Conservation (phyloP, 2,329 filamentous ascomycete genomes). For the Leptographium galeiforme region DNA sequence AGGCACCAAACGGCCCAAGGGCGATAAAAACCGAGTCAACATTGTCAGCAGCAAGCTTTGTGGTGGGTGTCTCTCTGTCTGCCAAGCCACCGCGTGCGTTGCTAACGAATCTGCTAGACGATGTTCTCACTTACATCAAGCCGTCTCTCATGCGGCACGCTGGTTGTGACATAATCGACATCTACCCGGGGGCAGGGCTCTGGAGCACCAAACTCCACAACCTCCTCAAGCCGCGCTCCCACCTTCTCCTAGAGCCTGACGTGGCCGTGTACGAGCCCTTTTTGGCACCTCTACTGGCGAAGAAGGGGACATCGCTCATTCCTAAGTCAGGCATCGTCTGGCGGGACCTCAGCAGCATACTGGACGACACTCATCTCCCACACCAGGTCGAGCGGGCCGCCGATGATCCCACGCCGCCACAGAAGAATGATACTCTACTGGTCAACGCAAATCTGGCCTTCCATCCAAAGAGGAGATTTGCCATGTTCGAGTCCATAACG, state of each 20-base stretch:
- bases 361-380: slow-evolving; percentile 36
- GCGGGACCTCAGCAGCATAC: slow-evolving; percentile 41
- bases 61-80: slow-evolving; percentile 20
- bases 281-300: slow-evolving; percentile 42
- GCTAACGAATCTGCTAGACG: slow-evolving; percentile 33
- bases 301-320: slow-evolving; percentile 34
- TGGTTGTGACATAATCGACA: slow-evolving; percentile 75
- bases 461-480: slow-evolving; percentile 35
- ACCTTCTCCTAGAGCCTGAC: slow-evolving; percentile 71
- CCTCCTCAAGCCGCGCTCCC: slow-evolving; percentile 61
- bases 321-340: slow-evolving; percentile 46
- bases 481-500: slow-evolving; percentile 41
- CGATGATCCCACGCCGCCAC: slow-evolving; percentile 25
- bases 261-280: slow-evolving; percentile 42
- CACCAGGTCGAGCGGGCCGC: slow-evolving; percentile 34
- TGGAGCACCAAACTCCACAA: slow-evolving; percentile 69
- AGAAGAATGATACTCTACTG: slow-evolving; percentile 60
- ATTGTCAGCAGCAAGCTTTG: slow-evolving; percentile 38
- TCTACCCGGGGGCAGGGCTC: slow-evolving; percentile 68
- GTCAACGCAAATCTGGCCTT: slow-evolving; percentile 54
- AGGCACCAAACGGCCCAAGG: slow-evolving; percentile 6
- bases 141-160: slow-evolving; percentile 54
- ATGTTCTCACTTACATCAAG: slow-evolving; percentile 56
- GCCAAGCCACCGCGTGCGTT: too few species aligned
- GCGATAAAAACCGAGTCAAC: slow-evolving; percentile 33